These are phyloP conservation scores for Dactylella cylindrospora DNA, from an alignment of 2,329 filamentous ascomycete genomes.

Conservation along the genomic window DNA sequence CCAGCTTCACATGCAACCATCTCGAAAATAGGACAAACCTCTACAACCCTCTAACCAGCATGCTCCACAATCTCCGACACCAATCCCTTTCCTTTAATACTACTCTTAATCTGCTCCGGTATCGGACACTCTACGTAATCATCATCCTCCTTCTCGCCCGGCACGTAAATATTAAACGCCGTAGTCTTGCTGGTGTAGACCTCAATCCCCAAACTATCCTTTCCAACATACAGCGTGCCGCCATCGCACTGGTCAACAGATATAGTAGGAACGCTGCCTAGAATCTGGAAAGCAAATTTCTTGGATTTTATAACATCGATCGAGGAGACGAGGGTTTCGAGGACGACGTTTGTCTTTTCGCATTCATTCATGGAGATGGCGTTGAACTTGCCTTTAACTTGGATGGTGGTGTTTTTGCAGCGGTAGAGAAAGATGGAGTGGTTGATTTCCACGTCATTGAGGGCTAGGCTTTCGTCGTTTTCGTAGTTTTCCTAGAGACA, in stretches of 20 bases:
- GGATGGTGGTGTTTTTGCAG: constrained; percentile 86
- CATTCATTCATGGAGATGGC: constrained; percentile 96
- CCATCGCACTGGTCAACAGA: constrained; percentile 92
- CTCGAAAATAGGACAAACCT: constrained; percentile 1
- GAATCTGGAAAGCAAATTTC: constrained; percentile 91
- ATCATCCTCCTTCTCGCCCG: constrained; percentile 67
- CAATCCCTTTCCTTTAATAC: constrained; percentile 72
- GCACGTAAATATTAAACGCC: constrained; percentile 82
- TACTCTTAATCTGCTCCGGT: constrained; percentile 83
- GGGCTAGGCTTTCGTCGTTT: constrained; percentile 66
- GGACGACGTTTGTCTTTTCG: constrained; percentile 75
- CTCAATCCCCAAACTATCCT: constrained; percentile 74
- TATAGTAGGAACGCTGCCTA: constrained; percentile 81
- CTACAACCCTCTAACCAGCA: constrained; percentile 63
- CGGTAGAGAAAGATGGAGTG: constrained; percentile 91
- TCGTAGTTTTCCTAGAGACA: constrained; percentile 81
- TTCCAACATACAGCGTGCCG: constrained; percentile 80
- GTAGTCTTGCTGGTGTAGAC: constrained; percentile 87
- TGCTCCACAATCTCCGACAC: constrained; percentile 96
- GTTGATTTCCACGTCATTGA: constrained; percentile 76
- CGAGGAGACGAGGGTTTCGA: constrained; percentile 85
- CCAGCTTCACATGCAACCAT: not conserved
- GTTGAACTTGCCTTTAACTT: constrained; percentile 90
- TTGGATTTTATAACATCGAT: constrained; percentile 94
- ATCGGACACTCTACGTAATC: constrained; percentile 86